Evolutionary conservation across 2,329 filamentous ascomycete species (phyloP).

Genomic region (Colletotrichum incanum): DNA sequence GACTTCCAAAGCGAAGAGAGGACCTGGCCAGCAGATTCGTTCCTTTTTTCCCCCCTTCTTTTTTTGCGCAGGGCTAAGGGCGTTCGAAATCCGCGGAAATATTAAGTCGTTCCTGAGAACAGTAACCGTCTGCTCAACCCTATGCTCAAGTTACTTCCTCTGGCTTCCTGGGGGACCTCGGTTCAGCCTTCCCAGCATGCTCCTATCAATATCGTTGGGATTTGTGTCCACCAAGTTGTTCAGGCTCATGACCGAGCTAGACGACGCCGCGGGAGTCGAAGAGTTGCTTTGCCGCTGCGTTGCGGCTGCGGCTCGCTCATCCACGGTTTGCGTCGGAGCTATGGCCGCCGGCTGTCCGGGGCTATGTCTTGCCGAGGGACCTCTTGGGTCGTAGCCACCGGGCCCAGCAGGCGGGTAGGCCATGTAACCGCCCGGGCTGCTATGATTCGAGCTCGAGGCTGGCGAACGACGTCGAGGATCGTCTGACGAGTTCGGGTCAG

Average conservation of each 20-base stretch:
- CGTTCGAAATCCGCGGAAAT: not conserved
- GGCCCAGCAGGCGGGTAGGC: constrained; percentile 31
- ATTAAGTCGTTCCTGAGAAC: not conserved
- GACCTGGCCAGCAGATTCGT: constrained; percentile 42
- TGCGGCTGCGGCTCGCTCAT: constrained; percentile 55
- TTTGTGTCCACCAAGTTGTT: constrained; percentile 64
- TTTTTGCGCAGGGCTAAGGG: constrained; percentile 20
- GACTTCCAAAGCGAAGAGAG: constrained; percentile 22
- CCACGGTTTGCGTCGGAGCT: constrained; percentile 52
- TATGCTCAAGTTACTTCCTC: constrained; percentile 24
- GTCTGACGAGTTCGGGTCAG: constrained; percentile 58
- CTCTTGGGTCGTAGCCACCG: constrained; percentile 33
- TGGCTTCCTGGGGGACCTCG: constrained; percentile 45
- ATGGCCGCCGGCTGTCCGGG: constrained; percentile 56
- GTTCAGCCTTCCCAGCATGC: constrained; percentile 69
- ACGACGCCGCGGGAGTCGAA: constrained; percentile 49
- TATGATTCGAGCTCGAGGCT: constrained; percentile 63
- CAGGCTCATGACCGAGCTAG: constrained; percentile 66
- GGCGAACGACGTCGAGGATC: constrained; percentile 68
- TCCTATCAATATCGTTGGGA: constrained; percentile 67
- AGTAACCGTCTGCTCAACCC: constrained; percentile 16
- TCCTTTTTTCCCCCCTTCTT: constrained; percentile 1
- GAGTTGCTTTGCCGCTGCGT: constrained; percentile 55
- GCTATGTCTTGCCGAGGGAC: constrained; percentile 53
- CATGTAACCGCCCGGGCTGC: constrained; percentile 60